A percentile compares a stretch with the other conserved stretches of the same genome.
phyloP scores from a whole-genome alignment of 2,329 filamentous ascomycete species.

The Ophiostoma sp. region DNA sequence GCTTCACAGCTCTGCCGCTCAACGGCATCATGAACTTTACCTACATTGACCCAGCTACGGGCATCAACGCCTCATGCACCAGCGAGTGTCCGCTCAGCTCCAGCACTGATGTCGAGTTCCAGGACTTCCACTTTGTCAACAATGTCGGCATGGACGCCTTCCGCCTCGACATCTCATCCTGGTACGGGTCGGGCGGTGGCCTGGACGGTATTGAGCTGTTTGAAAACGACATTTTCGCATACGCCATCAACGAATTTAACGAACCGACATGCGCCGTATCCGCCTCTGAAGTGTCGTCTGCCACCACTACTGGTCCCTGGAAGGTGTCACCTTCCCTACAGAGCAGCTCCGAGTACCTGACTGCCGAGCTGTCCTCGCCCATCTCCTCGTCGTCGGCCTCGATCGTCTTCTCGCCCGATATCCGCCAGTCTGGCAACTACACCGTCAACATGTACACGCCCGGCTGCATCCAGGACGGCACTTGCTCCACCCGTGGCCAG shows the following conservation, averaged over 20 bases:
- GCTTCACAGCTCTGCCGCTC: conserved; percentile 80
- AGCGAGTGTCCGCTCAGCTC: conserved; percentile 80
- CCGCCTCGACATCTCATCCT: conserved; percentile 79
- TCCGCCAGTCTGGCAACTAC: conserved; percentile 88
- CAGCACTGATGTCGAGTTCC: conserved; percentile 64
- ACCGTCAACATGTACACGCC: conserved; percentile 89
- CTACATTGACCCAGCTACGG: conserved; percentile 74
- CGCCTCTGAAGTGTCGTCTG: conserved; percentile 59
- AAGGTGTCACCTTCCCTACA: conserved; percentile 62
- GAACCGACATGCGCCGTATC: conserved; percentile 76
- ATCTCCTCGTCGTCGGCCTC: conserved; percentile 61
- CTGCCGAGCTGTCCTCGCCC: conserved; percentile 59
- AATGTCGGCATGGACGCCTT: conserved; percentile 84
- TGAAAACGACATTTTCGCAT: conserved; percentile 79
- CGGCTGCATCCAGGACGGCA: conserved; percentile 78
- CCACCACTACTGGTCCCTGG: conserved; percentile 76
- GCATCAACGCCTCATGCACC: conserved; percentile 71
- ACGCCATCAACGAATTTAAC: conserved; percentile 85
- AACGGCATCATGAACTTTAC: conserved; percentile 96
- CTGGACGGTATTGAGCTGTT: conserved; percentile 84
- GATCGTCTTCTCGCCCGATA: conserved; percentile 79
- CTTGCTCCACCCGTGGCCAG: conserved; percentile 73
- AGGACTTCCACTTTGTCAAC: conserved; percentile 93
- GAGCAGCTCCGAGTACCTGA: conserved; percentile 76
- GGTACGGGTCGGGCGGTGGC: conserved; percentile 83